Evolutionary conservation across 441 rosid species (phyloP).

Genomic region (Heliophila coronopifolia): DNA sequence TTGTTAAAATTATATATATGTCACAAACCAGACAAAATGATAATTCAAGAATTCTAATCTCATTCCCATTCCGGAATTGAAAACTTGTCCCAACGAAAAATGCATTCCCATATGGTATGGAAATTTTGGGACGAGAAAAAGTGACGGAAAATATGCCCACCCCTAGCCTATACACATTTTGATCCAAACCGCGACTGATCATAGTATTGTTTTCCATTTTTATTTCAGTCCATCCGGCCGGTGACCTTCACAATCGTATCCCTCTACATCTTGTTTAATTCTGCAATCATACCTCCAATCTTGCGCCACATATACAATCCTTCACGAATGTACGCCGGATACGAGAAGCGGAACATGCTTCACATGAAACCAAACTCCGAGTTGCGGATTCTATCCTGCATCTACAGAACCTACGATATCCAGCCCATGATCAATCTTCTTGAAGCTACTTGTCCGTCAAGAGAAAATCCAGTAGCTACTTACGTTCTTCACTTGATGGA

Average conservation of each 20-base stretch:
- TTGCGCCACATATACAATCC: constrained; percentile 39
- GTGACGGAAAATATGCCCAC: too few relatives aligned
- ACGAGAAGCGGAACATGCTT: constrained; percentile 36
- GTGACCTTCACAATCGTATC: constrained; percentile 18
- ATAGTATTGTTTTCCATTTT: background rate
- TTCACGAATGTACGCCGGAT: constrained; percentile 38
- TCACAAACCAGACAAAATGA: too few relatives aligned
- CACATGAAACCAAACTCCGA: constrained; percentile 32
- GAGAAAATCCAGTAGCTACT: constrained; percentile 29
- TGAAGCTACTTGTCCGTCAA: constrained; percentile 30
- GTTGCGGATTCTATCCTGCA: constrained; percentile 39
- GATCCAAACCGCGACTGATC: background rate
- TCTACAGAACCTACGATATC: constrained; percentile 39
- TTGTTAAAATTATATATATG: too few relatives aligned
- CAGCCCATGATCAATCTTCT: constrained; percentile 34
- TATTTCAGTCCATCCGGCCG: constrained; percentile 25
- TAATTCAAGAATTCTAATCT: too few relatives aligned
- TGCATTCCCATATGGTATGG: too few relatives aligned
- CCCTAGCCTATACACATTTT: background rate
- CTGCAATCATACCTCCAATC: constrained; percentile 35
- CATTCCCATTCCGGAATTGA: too few relatives aligned
- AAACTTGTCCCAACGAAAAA: too few relatives aligned
- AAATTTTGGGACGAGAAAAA: too few relatives aligned
- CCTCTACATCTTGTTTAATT: constrained; percentile 23
- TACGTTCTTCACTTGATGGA: constrained; percentile 46